Evolutionary conservation across 2,329 filamentous ascomycete genomes (phyloP).

Genomic region (Cladophialophora immunda): DNA sequence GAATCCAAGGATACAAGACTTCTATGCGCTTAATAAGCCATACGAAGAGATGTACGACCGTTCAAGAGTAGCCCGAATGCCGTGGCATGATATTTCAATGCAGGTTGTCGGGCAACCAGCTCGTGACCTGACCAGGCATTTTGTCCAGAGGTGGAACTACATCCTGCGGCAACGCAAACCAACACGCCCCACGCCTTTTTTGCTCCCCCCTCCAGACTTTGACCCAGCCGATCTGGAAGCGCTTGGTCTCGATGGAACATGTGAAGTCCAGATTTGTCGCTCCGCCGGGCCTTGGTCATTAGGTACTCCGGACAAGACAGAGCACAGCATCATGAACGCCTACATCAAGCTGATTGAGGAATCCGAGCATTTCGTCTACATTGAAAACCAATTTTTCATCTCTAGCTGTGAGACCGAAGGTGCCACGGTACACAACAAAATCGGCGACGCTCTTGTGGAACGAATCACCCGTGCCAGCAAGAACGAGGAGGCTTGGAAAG

Average conservation of each 20-base stretch:
- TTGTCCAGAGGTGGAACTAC: constrained; percentile 98
- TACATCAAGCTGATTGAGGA: constrained; percentile 95
- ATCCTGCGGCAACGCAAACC: constrained; percentile 91
- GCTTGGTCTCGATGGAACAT: constrained; percentile 89
- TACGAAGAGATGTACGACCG: constrained; percentile 99
- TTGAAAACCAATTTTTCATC: constrained; percentile 99
- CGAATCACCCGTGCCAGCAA: constrained; percentile 85
- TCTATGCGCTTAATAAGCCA: constrained; percentile 89
- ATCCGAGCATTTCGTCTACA: constrained; percentile 97
- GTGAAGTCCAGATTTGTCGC: constrained; percentile 93
- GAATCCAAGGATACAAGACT: constrained; percentile 93
- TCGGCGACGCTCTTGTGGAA: constrained; percentile 92
- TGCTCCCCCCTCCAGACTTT: constrained; percentile 93
- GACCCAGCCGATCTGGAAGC: constrained; percentile 84
- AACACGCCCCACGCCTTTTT: constrained; percentile 89
- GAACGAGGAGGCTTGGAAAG: constrained; percentile 89
- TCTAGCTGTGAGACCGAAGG: constrained; percentile 89
- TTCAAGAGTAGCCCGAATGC: constrained; percentile 87
- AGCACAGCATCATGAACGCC: constrained; percentile 94
- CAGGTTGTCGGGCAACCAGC: constrained; percentile 96
- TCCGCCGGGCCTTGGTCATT: constrained; percentile 93
- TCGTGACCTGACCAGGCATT: constrained; percentile 91
- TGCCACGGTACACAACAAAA: constrained; percentile 87
- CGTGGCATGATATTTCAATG: constrained; percentile 98
- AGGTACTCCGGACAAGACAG: constrained; percentile 80